These are phyloP conservation scores for Monosporozyma solicola DNA, from an alignment of 805 yeast species.

Conservation along the genomic window DNA sequence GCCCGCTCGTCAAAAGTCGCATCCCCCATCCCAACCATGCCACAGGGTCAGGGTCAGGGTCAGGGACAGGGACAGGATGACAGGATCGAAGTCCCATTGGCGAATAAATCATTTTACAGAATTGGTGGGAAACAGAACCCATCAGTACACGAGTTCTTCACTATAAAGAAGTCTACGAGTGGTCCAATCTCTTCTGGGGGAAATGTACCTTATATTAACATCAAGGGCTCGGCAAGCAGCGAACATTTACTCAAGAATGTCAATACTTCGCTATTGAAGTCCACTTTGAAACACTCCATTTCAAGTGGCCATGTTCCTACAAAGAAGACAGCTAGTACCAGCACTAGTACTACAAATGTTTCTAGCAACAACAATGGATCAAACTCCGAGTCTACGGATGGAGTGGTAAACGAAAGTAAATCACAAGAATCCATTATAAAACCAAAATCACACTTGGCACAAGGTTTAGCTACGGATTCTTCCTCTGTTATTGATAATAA, in stretches of 20 bases:
- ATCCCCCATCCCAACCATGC: conserved; percentile 1
- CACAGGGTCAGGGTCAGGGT: neutral
- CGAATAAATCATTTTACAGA: neutral
- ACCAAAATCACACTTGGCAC: neutral
- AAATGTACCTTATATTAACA: neutral
- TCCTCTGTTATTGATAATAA: neutral
- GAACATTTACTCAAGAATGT: conserved; percentile 22
- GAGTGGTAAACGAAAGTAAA: neutral
- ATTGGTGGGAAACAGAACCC: neutral
- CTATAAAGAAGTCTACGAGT: neutral
- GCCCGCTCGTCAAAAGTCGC: conserved; percentile 25
- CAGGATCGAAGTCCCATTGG: neutral
- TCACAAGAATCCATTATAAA: neutral
- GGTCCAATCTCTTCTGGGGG: neutral
- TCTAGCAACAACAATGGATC: neutral
- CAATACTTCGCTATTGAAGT: conserved; percentile 20
- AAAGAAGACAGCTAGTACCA: neutral
- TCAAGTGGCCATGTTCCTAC: conserved; percentile 2
- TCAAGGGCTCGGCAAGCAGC: neutral
- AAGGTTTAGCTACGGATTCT: neutral
- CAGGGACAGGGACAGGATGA: conserved; percentile 7
- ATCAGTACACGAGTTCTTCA: conserved; percentile 3
- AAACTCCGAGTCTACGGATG: neutral
- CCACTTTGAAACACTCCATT: conserved; percentile 5
- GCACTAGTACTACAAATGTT: too few species aligned